A percentile compares a stretch with the other conserved stretches of the same genome.
Evolutionary conservation across 257 asterid species (phyloP).

Genomic region (Linaria vulgaris): DNA sequence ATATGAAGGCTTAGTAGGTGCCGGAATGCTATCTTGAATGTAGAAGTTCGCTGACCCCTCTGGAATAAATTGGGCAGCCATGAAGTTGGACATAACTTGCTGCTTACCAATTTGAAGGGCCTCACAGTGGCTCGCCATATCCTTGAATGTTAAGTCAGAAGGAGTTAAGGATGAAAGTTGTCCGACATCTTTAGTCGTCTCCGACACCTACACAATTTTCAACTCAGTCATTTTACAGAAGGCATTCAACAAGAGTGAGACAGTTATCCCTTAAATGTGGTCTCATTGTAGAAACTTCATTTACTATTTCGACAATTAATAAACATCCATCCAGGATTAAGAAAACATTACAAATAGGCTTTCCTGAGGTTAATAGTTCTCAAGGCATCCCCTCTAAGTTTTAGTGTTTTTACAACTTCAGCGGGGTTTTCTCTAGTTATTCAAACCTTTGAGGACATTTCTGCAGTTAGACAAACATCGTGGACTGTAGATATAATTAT

Average conservation of each 20-base stretch:
- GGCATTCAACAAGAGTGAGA: constrained; percentile 5
- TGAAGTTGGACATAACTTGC: constrained; percentile 63
- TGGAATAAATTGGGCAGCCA: constrained; percentile 35
- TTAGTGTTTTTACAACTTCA: no score
- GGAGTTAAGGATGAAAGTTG: constrained; percentile 38
- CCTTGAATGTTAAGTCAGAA: constrained; percentile 61
- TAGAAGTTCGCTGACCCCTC: constrained; percentile 30
- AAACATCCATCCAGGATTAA: no score
- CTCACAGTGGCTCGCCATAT: constrained; percentile 74
- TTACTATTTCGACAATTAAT: no score
- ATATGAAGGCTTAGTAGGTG: constrained; percentile 28
- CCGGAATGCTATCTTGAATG: constrained; percentile 31
- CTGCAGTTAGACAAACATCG: no score
- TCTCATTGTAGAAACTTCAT: no score
- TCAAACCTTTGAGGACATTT: no score
- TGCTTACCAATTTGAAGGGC: constrained; percentile 73
- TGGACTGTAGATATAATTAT: no score
- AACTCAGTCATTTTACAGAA: constrained; percentile 18
- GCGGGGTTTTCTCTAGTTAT: no score
- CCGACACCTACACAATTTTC: constrained; percentile 52
- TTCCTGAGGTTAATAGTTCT: no score
- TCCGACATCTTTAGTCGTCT: constrained; percentile 57
- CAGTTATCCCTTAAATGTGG: no score
- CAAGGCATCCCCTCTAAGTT: no score
- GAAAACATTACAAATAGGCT: no score